Evolutionary conservation across 2,329 filamentous ascomycete genomes (phyloP).

Genomic region (Xenoacremonium recifei): DNA sequence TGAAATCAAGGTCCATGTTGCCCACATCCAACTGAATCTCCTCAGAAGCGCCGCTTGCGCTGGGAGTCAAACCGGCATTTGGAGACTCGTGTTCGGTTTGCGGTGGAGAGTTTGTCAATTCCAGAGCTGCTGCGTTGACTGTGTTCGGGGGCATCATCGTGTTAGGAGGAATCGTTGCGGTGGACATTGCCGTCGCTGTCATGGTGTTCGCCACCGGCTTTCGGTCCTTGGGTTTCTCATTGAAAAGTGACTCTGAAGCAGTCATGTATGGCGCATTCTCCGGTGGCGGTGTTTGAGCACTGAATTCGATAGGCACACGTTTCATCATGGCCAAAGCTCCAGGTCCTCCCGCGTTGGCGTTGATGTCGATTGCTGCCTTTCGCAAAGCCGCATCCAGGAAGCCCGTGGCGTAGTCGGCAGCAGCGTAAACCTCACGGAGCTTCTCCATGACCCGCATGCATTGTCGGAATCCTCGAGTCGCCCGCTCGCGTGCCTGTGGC

Average conservation of each 20-base stretch:
- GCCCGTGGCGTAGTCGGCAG: conserved; percentile 92
- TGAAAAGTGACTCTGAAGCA: conserved; percentile 38
- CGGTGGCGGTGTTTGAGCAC: conserved; percentile 51
- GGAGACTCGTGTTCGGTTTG: conserved; percentile 42
- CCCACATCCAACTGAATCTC: conserved; percentile 35
- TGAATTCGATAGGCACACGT: conserved; percentile 36
- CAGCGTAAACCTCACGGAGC: conserved; percentile 84
- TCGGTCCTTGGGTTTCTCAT: conserved; percentile 27
- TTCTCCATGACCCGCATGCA: conserved; percentile 92
- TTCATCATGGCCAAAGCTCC: conserved; percentile 35
- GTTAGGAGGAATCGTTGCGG: conserved; percentile 4
- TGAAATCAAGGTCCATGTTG: conserved; percentile 45
- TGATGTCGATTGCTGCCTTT: conserved; percentile 77
- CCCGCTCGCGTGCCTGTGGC: conserved; percentile 67
- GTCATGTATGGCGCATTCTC: conserved; percentile 47
- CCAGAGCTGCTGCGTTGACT: conserved; percentile 35
- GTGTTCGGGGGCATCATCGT: conserved; percentile 37
- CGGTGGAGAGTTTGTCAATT: conserved; percentile 41
- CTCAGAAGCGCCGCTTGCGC: conserved; percentile 44
- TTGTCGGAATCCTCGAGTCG: conserved; percentile 78
- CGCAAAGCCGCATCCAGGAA: conserved; percentile 91
- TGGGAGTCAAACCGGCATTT: conserved; percentile 41
- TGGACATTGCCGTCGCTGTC: too few species aligned
- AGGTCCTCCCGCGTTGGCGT: conserved; percentile 32
- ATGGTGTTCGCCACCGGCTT: conserved; percentile 12